Evolutionary conservation across 257 asterid species (phyloP).

Genomic region (Nicotiana undulata): DNA sequence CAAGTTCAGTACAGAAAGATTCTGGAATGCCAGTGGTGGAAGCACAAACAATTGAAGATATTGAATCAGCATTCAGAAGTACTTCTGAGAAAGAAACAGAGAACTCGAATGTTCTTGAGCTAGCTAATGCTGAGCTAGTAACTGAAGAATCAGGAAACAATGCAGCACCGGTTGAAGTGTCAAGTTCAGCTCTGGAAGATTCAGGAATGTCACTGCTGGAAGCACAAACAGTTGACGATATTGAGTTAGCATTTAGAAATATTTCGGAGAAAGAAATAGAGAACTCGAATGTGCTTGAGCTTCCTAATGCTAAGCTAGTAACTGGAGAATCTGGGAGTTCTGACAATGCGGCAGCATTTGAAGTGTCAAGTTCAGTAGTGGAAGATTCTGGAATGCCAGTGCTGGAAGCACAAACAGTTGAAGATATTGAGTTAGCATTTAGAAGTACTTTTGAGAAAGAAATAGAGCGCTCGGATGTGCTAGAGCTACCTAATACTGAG

Average conservation of each 20-base stretch:
- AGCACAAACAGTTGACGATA: neutral
- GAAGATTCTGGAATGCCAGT: constrained; percentile 16
- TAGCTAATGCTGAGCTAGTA: neutral
- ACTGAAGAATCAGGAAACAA: neutral
- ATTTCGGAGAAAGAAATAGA: neutral
- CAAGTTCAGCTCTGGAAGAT: neutral
- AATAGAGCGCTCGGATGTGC: constrained; percentile 11
- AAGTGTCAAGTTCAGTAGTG: constrained; percentile 3
- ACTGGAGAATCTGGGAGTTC: constrained; percentile 6
- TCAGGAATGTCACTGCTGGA: neutral
- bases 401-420: constrained; percentile 21
- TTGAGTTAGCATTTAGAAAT: neutral
- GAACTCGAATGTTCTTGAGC: constrained; percentile 11
- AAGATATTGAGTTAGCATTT: constrained; percentile 20
- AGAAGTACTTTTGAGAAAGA: neutral
- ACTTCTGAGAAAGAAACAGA: constrained; percentile 5
- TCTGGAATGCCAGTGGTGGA: constrained; percentile 22
- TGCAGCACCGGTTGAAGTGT: neutral
- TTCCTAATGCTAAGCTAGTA: neutral
- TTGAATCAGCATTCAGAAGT: constrained; percentile 17
- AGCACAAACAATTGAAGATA: constrained; percentile 25
- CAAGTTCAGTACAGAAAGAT: neutral
- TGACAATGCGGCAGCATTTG: neutral
- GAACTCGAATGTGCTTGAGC: neutral
- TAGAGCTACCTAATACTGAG: neutral